Base-by-base conservation (phyloP, 495 filamentous ascomycete species). In the Articulospora tetracladia region DNA sequence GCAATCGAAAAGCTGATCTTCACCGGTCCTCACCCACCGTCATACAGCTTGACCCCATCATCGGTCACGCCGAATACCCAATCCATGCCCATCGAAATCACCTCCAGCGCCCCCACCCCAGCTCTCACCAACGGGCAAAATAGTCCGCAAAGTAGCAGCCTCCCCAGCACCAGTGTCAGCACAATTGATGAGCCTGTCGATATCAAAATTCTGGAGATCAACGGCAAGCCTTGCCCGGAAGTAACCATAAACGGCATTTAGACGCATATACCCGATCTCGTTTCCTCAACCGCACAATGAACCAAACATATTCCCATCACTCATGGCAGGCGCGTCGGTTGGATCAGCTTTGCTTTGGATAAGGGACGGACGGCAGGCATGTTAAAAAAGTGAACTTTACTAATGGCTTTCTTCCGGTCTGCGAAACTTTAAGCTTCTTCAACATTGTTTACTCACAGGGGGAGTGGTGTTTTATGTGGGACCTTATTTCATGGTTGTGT, bases 1-100 rank as follows among this genome's bases (percentile, higher is more conserved):
- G 85, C 84, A 1, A 82, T 91, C 23, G 87, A 90, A 59, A 82
- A 84, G 56, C 71, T 90, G 49, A 78, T 85, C 50, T 78, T 76
- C 65, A 78, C 76, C 3, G 68, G 67, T 3, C 39, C 39, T 7
- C 30, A 32, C 30, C 66, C 71, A 11, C 53, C 44, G 27, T 50
- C 62, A 28, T 59, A 57, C 48, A 53, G 58, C 50, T 51, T 59
- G 22, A 48, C 25, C 10, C 62, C 66, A 8, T 60, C 68, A 2
- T 58, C 68, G 47, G 58, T 62, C 0, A 47, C 69, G 25, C 52
- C 68, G 64, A 17, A 53, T 19, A 20, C 28, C 50, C 60, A 63
- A 46, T 55, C 57, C 6, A 50, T 80, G 25, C 71, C 75, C 2
- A 76, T 79, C 46, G 77, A 83, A 22, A 74, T 76, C 28, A 79